Percentiles rank a stretch among this genome's conserved stretches.
These are phyloP conservation scores for Tuber microsphaerosporum DNA, from an alignment of 495 filamentous ascomycete genomes.

Conservation along the genomic window DNA sequence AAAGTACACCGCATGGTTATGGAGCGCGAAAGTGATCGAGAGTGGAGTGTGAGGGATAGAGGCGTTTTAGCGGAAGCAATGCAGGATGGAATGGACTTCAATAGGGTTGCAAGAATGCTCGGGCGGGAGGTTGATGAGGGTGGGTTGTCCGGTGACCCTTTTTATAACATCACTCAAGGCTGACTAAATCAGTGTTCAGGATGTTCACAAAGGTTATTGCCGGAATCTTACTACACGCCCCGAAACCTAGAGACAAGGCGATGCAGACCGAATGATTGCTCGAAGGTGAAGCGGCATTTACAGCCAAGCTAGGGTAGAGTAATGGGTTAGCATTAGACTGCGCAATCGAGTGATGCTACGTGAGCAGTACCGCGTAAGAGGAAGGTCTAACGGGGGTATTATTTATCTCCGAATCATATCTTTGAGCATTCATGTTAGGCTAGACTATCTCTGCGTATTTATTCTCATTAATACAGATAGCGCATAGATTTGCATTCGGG, in stretches of 20 bases:
- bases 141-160: not conserved
- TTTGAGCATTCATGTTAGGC: not conserved
- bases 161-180: not conserved
- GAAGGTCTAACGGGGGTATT: not conserved
- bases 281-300: not conserved
- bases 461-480: not conserved
- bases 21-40: slow-evolving; percentile 10
- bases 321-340: not conserved
- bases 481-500: not conserved
- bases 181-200: not conserved
- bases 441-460: not conserved
- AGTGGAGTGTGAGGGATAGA: slow-evolving; percentile 21
- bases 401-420: not conserved
- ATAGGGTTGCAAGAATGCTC: slow-evolving; percentile 14
- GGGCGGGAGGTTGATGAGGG: slow-evolving; percentile 24
- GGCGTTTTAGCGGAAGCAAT: slow-evolving; percentile 17
- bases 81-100: slow-evolving; percentile 26
- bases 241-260: not conserved
- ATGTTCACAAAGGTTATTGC: slow-evolving; percentile 2
- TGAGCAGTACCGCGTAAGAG: not conserved
- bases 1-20: not conserved
- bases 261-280: not conserved
- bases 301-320: not conserved
- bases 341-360: not conserved
- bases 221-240: not conserved